Base-by-base conservation (phyloP, 148 eudicot species). In the Cornus florida region DNA sequence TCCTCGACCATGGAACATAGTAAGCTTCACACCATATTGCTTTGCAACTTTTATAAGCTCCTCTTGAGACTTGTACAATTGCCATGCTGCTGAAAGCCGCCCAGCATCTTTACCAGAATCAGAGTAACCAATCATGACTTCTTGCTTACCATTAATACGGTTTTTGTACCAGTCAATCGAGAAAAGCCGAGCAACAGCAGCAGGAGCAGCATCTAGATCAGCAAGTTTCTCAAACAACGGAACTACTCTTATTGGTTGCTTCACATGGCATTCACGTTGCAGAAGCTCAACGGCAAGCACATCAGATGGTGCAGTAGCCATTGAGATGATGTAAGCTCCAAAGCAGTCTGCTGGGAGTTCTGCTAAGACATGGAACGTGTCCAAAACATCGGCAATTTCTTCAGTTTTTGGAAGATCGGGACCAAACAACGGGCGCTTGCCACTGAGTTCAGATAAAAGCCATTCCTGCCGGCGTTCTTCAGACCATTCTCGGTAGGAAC, bases 31-130 rank as follows among this genome's bases (percentile, higher is more conserved):
- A 19, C 99, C 99, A 69, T 16, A 86, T 64, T 96, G 38, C 84
- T 96, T 96, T 8, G 99, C 92, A 32, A 96, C 99, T 57, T 94
- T 84, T 46, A 96, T 81, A 69, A 96, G 95, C 89, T 96, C 97
- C 87, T 96, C 99, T 79, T 96, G 99, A 67, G 99, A 97, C 80
- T 96, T 96, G 87, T 93, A 96, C 71, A 96, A 65, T 22, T 94
- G 92, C 99, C 99, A 96, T 20, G 99, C 98, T 8, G 99, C 99
- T 0, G 99, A 94, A 9, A 96, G 91, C 69, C 99, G 86, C 8
- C 99, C 99, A 0, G 99, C 99, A 80, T 96, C 99, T 78, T 96
- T 96, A 17, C 99, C 98, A 0, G 99, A 96, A 80, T 93, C 98
- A 0, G 99, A 93, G 82, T 96, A 96, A 75, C 99, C 99, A 68